Conservation (phyloP, 208 protist genomes). For the Wallacemonas collosoma region DNA sequence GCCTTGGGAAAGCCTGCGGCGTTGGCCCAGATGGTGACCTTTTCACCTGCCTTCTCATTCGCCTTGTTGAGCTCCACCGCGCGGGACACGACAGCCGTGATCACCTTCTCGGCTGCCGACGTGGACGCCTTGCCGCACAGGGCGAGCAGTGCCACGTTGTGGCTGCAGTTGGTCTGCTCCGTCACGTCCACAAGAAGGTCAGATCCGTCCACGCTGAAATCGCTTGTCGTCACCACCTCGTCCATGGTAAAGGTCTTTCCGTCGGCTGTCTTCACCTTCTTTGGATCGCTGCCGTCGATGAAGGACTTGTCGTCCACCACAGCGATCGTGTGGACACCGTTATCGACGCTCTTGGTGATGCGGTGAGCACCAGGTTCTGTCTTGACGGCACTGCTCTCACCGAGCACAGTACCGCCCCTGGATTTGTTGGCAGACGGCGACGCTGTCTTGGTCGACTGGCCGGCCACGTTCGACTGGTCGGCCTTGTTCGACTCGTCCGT, state of each 20-base stretch:
- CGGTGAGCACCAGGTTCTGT: conserved; percentile 15
- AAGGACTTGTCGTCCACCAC: conserved; percentile 27
- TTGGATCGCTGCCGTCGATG: conserved; percentile 19
- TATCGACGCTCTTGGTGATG: conserved; percentile 44
- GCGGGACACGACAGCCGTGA: conserved; percentile 19
- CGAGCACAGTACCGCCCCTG: conserved; percentile 1
- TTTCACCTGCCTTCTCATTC: conserved; percentile 19
- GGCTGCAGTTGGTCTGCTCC: conserved; percentile 43
- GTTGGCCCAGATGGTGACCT: conserved; percentile 29
- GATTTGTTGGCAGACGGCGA: neutral
- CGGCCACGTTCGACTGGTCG: neutral
- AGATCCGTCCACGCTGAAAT: conserved; percentile 30
- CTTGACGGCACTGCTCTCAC: neutral
- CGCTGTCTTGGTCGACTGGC: neutral
- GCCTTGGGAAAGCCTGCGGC: conserved; percentile 28
- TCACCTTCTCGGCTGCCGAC: conserved; percentile 22
- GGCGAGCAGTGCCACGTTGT: conserved; percentile 46
- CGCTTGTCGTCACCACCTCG: conserved; percentile 27
- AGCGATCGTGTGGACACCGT: conserved; percentile 40
- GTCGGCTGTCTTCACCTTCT: conserved; percentile 29
- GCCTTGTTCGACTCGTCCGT: neutral
- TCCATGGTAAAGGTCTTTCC: conserved; percentile 36
- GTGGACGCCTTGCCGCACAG: conserved; percentile 28
- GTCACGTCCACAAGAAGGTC: conserved; percentile 46
- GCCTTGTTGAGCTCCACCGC: conserved; percentile 30